phyloP scores from a whole-genome alignment of 148 eudicot genomes.

The Gaultheria prostrata region DNA sequence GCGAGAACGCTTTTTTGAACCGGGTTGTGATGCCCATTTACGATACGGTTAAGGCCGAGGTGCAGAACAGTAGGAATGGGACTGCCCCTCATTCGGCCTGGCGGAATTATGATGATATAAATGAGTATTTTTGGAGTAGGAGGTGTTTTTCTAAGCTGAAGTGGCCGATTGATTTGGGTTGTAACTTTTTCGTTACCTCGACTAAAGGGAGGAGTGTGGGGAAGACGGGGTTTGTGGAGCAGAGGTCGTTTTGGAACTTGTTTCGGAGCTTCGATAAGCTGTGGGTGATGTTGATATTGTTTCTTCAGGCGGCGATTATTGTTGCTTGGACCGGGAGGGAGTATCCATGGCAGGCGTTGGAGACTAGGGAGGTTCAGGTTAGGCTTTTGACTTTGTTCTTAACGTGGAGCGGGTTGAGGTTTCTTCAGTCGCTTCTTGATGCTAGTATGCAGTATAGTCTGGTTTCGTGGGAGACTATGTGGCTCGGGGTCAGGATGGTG shows the following conservation, averaged over 20 bases:
- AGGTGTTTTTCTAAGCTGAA: constrained; percentile 79
- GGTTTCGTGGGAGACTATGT: constrained; percentile 74
- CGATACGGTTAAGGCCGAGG: constrained; percentile 58
- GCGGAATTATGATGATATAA: constrained; percentile 92
- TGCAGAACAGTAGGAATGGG: constrained; percentile 66
- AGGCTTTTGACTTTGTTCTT: constrained; percentile 68
- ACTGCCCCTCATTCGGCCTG: constrained; percentile 82
- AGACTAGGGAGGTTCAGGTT: constrained; percentile 50
- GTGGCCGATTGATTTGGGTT: constrained; percentile 73
- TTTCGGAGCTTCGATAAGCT: constrained; percentile 78
- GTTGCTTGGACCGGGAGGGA: constrained; percentile 70
- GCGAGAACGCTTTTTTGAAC: constrained; percentile 59
- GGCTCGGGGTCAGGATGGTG: constrained; percentile 76
- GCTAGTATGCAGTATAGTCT: constrained; percentile 69
- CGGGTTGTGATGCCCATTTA: constrained; percentile 75
- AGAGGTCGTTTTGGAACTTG: constrained; percentile 86
- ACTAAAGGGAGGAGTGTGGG: constrained; percentile 65
- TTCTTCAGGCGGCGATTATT: constrained; percentile 73
- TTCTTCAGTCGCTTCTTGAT: constrained; percentile 70
- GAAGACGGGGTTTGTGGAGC: constrained; percentile 94
- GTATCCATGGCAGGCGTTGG: constrained; percentile 72
- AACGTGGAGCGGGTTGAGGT: constrained; percentile 80
- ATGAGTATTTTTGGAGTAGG: constrained; percentile 91
- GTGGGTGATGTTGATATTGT: constrained; percentile 83
- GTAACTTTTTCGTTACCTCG: constrained; percentile 61